Evolutionary conservation across 2,329 filamentous ascomycete genomes (phyloP).

Genomic region (Colletotrichum destructivum): DNA sequence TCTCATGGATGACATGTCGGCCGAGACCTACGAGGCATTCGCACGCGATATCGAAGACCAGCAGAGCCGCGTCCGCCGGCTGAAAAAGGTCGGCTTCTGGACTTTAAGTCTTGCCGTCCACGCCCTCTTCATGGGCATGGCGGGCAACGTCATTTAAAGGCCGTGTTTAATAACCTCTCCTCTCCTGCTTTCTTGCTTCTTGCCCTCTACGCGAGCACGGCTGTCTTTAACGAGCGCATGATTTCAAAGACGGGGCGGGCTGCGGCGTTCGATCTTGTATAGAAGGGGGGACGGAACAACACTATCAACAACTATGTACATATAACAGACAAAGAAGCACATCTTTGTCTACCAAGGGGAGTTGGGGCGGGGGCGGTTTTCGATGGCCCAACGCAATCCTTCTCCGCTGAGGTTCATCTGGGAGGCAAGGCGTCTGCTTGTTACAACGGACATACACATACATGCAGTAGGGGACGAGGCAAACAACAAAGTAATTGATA

Average conservation of each 20-base stretch:
- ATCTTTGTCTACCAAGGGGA: neutral
- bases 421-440: constrained; percentile 29
- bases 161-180: neutral
- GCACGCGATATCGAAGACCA: constrained; percentile 92
- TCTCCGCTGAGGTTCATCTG: neutral
- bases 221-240: constrained; percentile 38
- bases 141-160: constrained; percentile 78
- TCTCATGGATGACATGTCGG: constrained; percentile 92
- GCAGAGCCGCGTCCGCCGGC: constrained; percentile 85
- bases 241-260: constrained; percentile 24
- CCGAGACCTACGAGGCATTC: constrained; percentile 96
- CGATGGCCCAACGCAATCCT: constrained; percentile 6
- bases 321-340: constrained; percentile 14
- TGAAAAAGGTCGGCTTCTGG: constrained; percentile 98
- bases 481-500: constrained; percentile 40
- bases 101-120: constrained; percentile 93
- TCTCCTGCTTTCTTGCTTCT: constrained; percentile 21
- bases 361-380: neutral
- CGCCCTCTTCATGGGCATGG: constrained; percentile 94
- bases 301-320: constrained; percentile 23
- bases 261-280: constrained; percentile 28
- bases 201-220: constrained; percentile 22
- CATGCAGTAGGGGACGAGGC: constrained; percentile 18
- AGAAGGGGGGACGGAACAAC: constrained; percentile 19
- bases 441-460: constrained; percentile 16